phyloP scores from a whole-genome alignment of 805 yeast species.

The Candida schatavii region DNA sequence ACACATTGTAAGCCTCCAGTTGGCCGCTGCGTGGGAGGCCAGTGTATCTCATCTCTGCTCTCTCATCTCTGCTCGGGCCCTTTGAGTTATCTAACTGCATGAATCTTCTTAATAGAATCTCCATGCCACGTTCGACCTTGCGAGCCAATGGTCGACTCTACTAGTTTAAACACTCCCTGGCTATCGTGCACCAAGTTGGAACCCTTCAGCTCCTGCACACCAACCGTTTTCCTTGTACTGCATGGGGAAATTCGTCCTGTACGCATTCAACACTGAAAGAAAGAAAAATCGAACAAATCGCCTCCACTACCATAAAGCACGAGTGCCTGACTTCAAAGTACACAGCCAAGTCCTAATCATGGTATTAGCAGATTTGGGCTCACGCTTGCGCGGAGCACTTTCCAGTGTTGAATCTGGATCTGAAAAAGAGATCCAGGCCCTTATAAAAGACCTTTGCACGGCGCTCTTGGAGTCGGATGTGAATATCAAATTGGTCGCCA shows the following conservation, averaged over 20 bases:
- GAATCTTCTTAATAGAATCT: no score
- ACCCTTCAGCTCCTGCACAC: background rate
- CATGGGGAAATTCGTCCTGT: no score
- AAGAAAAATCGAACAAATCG: background rate
- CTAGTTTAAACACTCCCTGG: no score
- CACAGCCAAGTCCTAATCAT: constrained; percentile 13
- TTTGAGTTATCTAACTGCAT: no score
- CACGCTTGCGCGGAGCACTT: constrained; percentile 41
- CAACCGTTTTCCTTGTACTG: no score
- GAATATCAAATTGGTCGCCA: constrained; percentile 78
- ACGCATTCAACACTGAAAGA: background rate
- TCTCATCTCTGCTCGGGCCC: background rate
- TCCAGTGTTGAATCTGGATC: constrained; percentile 41
- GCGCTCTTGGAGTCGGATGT: constrained; percentile 95
- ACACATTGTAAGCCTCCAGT: no score
- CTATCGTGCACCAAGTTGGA: no score
- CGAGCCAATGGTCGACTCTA: no score
- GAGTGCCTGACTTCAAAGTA: background rate
- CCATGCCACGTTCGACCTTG: no score
- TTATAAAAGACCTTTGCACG: constrained; percentile 85
- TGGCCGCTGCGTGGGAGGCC: no score
- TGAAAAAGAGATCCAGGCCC: constrained; percentile 36
- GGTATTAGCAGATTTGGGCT: constrained; percentile 48
- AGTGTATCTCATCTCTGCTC: no score
- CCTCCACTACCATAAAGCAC: background rate